Base-by-base conservation (phyloP, 2,329 filamentous ascomycete genomes). In the Penicillium sp. region DNA sequence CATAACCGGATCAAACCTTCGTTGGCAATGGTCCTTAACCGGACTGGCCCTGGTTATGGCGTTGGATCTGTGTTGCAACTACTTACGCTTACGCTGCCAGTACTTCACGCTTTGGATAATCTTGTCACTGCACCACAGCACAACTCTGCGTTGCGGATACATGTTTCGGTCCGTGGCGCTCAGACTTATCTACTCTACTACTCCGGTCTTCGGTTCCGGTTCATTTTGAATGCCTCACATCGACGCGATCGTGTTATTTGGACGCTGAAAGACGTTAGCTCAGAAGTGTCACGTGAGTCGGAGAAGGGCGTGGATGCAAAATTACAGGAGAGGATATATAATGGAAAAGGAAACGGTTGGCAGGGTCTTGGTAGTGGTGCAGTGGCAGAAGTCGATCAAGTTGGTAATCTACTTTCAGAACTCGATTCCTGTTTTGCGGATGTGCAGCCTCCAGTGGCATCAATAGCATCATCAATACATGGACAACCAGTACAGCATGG, bases 1-100 rank as follows among this genome's bases (percentile, higher is more conserved):
- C 73, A 76, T 62, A 70, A 72, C 45, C 71, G 73, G 26, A 72
- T 76, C 48, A 70, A 69, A 59, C 69, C 71, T 49, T 62, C 73
- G n/a, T 63, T 76, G 12, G 67, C 69, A 2, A 64, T 68, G 49
- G 68, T 65, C 47, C 60, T 76, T 47, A 76, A 75, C 50, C 62
- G 65, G 23, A 58, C 62, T 26, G 64, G 65, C 30, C 58, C 65
- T 21, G 66, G 68, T 46, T 56, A 65, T 3, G 66, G 68, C 9
- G 57, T 75, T 40, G 64, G 69, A 45, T 61, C 61, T 33, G 61
- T 70, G 20, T 59, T 72, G 24, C 65, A 66, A 23, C 58, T 72
- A 26, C 66, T 76, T 26, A 62, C 62, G 5, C 61, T 71, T 42
- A 75, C 74, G 1, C 65, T 73, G 51, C 68, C 71, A n/a, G 56